phyloP scores from a whole-genome alignment of 352 stramenopile genomes.

The Phytophthora palmivora region DNA sequence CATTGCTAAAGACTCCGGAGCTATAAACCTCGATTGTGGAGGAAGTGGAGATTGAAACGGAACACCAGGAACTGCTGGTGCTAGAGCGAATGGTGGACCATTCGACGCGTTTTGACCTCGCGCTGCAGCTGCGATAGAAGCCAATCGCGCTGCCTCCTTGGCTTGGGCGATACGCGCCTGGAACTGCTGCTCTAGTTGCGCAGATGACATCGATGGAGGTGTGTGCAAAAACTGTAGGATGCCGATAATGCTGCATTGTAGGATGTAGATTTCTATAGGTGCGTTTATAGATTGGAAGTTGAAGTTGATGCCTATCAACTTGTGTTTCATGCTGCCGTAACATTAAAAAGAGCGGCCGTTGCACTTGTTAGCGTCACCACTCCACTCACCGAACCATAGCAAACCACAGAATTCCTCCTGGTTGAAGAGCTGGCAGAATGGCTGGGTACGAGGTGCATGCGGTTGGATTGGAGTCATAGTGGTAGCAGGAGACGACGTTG shows the following conservation, averaged over 20 bases:
- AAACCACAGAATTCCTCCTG: constrained; percentile 32
- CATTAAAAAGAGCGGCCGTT: constrained; percentile 21
- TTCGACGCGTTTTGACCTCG: constrained; percentile 16
- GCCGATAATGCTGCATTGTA: too few relatives aligned
- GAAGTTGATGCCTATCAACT: not conserved
- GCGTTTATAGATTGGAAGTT: too few relatives aligned
- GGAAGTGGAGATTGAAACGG: constrained; percentile 19
- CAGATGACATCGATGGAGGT: constrained; percentile 18
- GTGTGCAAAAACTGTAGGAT: too few relatives aligned
- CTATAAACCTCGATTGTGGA: constrained; percentile 5
- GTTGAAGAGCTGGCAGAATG: constrained; percentile 38
- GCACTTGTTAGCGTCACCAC: constrained; percentile 13
- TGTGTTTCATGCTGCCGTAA: not conserved
- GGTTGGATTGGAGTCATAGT: constrained; percentile 16
- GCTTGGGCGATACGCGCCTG: constrained; percentile 62
- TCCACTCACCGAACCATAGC: constrained; percentile 39
- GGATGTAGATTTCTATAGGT: too few relatives aligned
- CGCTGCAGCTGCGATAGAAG: constrained; percentile 49
- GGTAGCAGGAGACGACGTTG: constrained; percentile 1
- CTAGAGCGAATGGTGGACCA: constrained; percentile 4
- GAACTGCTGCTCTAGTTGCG: constrained; percentile 49
- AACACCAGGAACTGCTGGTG: constrained; percentile 13
- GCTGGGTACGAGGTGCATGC: constrained; percentile 23
- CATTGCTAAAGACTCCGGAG: constrained; percentile 9
- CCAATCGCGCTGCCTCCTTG: constrained; percentile 59